Evolutionary conservation across 495 filamentous ascomycete genomes (phyloP).

Genomic region (Xylaria longipes): DNA sequence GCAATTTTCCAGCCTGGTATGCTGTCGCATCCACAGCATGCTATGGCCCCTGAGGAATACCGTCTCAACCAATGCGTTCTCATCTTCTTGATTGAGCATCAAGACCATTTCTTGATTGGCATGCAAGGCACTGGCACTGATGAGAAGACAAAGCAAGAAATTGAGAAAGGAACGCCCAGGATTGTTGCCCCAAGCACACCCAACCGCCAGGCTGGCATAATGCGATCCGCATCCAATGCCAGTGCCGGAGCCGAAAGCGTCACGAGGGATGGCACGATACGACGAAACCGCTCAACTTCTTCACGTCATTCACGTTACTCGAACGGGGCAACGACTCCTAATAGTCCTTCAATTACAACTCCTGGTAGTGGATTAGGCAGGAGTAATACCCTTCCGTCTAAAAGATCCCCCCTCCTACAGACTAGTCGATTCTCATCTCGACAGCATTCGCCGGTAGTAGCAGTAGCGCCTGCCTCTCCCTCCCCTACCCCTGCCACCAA

Average conservation of each 20-base stretch:
- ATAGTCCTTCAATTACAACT: constrained; percentile 64
- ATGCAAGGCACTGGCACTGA: constrained; percentile 93
- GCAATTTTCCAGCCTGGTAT: constrained; percentile 98
- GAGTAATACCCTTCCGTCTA: constrained; percentile 96
- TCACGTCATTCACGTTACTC: constrained; percentile 61
- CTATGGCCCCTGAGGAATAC: constrained; percentile 94
- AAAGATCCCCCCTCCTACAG: constrained; percentile 77
- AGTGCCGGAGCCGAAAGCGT: constrained; percentile 88
- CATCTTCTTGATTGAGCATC: constrained; percentile 97
- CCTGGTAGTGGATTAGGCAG: constrained; percentile 73
- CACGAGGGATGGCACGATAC: constrained; percentile 75
- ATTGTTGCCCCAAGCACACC: constrained; percentile 62
- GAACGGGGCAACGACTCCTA: constrained; percentile 71
- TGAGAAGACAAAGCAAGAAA: constrained; percentile 83
- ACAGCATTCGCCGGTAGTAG: constrained; percentile 42
- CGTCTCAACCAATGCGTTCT: constrained; percentile 95
- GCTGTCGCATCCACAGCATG: constrained; percentile 90
- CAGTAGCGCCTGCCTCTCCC: constrained; percentile 35
- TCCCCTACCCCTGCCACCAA: constrained; percentile 40
- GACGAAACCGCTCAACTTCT: constrained; percentile 79
- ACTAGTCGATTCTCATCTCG: constrained; percentile 60
- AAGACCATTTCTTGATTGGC: constrained; percentile 88
- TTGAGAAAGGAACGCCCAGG: constrained; percentile 70
- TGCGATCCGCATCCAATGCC: constrained; percentile 81
- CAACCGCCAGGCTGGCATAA: constrained; percentile 58